Evolutionary conservation across 2,329 filamentous ascomycete genomes (phyloP), one percentile per base, ranked within the genome.

Genomic region (Byssothecium circinans): DNA sequence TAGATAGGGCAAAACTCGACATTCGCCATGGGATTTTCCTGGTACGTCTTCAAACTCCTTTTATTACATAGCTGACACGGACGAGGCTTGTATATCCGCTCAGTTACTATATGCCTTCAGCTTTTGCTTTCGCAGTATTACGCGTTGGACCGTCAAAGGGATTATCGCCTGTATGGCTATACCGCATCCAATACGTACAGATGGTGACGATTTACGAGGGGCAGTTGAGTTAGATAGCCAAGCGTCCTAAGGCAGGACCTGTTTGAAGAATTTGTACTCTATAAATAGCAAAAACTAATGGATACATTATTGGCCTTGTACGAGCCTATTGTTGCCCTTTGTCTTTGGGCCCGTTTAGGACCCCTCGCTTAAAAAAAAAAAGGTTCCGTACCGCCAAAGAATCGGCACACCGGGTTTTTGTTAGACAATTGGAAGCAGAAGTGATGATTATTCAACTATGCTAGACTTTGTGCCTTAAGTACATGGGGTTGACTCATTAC

Each of bases 221-320:
- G 44, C 29, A 47, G 37, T 47, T 47, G 19, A 47, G 44, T 41
- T 47, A 47, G 44, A 47, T 47, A 33, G 30, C 30, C 15, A n/a
- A 33, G 30, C 30, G 30, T 33, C 15, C 30, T 33, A 33, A 33
- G 30, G 20, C 25, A 37, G 41, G 41, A 44, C 41, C 41, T 44
- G 25, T 44, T 44, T 44, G 25, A 25, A 32, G 30, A 43, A 43
- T 43, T 43, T 43, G 25, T 43, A 43, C 41, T 43, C 22, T 32
- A 36, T 36, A 36, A 44, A 44, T 15, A 36, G 35, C 29, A 44
- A 44, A 25, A 37, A 44, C 41, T 44, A 18, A 44, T 44, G 17
- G 33, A 36, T 44, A 44, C 17, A 44, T 44, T 44, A 44, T 44
- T 44, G 25, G 41, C 32, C 41, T 44, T 44, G 19, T 44, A 44